A percentile compares a stretch with the other conserved stretches of the same genome.
Conservation (phyloP, 345 rosid species). For the Syzygium jambos region DNA sequence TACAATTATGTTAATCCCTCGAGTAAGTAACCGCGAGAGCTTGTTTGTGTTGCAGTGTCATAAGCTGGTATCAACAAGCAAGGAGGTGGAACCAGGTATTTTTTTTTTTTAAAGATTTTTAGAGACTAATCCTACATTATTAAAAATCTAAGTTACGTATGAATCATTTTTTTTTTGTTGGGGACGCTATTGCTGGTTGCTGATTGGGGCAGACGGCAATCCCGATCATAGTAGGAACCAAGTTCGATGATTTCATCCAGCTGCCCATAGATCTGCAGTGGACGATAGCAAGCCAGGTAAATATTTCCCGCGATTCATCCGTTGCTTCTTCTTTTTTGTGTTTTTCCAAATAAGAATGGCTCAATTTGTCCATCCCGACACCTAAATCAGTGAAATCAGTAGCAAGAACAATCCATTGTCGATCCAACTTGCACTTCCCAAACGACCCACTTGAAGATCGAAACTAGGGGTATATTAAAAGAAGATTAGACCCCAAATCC, state of each 20-base stretch:
- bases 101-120: too few species aligned
- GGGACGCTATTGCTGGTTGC: neutral
- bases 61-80: conserved; percentile 78
- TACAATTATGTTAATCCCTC: neutral
- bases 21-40: neutral
- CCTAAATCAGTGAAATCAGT: neutral
- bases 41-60: conserved; percentile 34
- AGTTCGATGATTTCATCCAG: conserved; percentile 92
- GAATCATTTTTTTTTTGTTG: neutral
- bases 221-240: conserved; percentile 78
- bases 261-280: conserved; percentile 87
- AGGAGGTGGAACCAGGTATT: conserved; percentile 73
- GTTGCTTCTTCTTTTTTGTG: neutral
- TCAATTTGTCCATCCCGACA: neutral
- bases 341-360: neutral
- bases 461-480: neutral
- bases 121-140: neutral
- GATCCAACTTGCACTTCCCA: neutral
- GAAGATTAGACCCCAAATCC: neutral
- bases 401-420: neutral
- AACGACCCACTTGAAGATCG: neutral
- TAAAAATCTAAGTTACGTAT: neutral
- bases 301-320: neutral
- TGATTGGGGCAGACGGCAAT: conserved; percentile 56
- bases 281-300: conserved; percentile 88